phyloP scores from a whole-genome alignment of 2,329 filamentous ascomycete species.

The Pseudogymnoascus pannorum region DNA sequence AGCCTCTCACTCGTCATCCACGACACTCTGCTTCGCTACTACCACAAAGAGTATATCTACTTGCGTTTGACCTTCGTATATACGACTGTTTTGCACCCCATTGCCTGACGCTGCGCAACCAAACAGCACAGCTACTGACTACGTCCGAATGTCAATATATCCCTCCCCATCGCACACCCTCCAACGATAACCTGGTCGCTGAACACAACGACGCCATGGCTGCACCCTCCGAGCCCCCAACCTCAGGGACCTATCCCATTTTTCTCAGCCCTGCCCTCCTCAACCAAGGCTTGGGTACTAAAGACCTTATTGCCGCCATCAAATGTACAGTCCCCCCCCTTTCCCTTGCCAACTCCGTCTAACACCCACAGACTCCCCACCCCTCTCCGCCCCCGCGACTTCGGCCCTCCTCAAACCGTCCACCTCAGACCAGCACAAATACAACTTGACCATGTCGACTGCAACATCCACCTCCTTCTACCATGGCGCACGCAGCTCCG shows the following conservation, averaged over 20 bases:
- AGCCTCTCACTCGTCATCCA: constrained; percentile 1
- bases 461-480: constrained; percentile 48
- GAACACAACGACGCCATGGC: background rate
- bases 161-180: background rate
- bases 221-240: background rate
- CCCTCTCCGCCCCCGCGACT: constrained; percentile 33
- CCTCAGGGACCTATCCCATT: constrained; percentile 1
- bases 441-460: constrained; percentile 43
- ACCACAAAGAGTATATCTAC: background rate
- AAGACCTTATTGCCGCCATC: background rate
- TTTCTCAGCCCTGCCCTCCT: constrained; percentile 1
- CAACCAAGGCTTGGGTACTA: background rate
- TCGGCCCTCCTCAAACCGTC: constrained; percentile 46
- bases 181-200: background rate
- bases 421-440: constrained; percentile 32
- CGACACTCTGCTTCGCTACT: background rate
- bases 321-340: background rate
- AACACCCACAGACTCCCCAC: constrained; percentile 30
- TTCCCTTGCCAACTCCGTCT: background rate
- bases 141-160: background rate
- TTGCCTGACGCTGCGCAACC: background rate
- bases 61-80: background rate
- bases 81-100: background rate
- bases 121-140: background rate
- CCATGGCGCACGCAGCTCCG: constrained; percentile 49